Evolutionary conservation across 75 land plant genomes (phyloP).

Genomic region (Pseudotsuga menziesii): DNA sequence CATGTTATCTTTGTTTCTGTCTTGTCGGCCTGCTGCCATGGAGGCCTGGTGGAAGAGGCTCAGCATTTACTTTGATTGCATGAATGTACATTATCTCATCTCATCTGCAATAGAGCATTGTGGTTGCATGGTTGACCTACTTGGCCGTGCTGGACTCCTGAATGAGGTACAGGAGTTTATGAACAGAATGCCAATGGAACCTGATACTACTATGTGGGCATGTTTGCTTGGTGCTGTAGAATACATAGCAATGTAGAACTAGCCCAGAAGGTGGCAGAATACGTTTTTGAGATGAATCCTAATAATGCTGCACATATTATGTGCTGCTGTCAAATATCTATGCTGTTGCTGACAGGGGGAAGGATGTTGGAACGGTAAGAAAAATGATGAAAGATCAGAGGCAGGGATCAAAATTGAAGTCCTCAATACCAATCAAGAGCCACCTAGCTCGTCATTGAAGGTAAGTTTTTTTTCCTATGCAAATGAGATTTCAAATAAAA

Average conservation of each 20-base stretch:
- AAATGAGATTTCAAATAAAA: no score
- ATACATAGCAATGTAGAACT: conserved; percentile 36
- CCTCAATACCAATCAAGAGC: no score
- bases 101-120: conserved; percentile 35
- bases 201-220: conserved; percentile 40
- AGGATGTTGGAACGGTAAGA: conserved; percentile 30
- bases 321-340: conserved; percentile 40
- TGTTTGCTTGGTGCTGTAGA: conserved; percentile 47
- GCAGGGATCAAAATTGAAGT: conserved; percentile 13
- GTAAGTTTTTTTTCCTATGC: no score
- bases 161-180: conserved; percentile 32
- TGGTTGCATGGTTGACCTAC: conserved; percentile 46
- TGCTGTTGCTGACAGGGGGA: conserved; percentile 37
- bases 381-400: conserved; percentile 25
- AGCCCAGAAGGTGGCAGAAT: conserved; percentile 29
- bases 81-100: conserved; percentile 30
- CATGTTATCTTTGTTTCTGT: conserved; percentile 34
- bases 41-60: conserved; percentile 35
- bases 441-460: no score
- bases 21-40: conserved; percentile 51
- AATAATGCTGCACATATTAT: conserved; percentile 35
- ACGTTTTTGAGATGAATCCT: conserved; percentile 32
- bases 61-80: conserved; percentile 27
- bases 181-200: conserved; percentile 27
- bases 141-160: conserved; percentile 41